These are phyloP conservation scores for Colletotrichum spaethianum DNA, from an alignment of 2,329 filamentous ascomycete genomes.

Conservation along the genomic window DNA sequence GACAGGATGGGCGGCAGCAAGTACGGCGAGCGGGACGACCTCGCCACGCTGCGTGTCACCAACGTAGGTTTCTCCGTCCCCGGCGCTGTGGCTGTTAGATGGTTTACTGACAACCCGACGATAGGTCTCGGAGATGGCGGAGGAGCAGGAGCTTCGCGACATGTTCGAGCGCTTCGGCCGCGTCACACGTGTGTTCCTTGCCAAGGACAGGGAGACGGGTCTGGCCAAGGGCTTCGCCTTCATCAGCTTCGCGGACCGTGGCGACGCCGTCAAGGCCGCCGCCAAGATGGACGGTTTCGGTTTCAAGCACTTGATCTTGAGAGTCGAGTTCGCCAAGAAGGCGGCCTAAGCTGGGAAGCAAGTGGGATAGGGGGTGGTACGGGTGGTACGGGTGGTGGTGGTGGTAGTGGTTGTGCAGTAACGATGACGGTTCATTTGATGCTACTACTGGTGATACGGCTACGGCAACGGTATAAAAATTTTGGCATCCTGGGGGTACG, in stretches of 20 bases:
- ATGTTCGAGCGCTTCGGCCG: constrained; percentile 98
- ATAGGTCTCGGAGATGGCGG: constrained; percentile 95
- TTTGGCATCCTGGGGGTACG: constrained; percentile 40
- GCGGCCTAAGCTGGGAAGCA: constrained; percentile 53
- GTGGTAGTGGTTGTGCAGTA: constrained; percentile 7
- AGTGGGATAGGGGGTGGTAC: background rate
- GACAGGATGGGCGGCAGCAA: constrained; percentile 89
- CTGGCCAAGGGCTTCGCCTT: constrained; percentile 99
- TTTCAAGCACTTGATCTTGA: constrained; percentile 88
- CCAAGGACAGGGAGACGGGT: constrained; percentile 97
- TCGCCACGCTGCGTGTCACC: constrained; percentile 96
- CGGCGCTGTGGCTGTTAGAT: constrained; percentile 17
- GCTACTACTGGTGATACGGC: constrained; percentile 40
- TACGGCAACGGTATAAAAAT: constrained; percentile 40
- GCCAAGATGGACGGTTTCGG: constrained; percentile 98
- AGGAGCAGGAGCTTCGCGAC: constrained; percentile 94
- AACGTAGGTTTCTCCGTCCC: constrained; percentile 78
- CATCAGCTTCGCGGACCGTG: constrained; percentile 93
- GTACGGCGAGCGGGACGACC: constrained; percentile 92
- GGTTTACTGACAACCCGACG: constrained; percentile 45
- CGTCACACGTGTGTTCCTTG: constrained; percentile 96
- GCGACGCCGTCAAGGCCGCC: constrained; percentile 92
- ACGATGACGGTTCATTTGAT: constrained; percentile 36
- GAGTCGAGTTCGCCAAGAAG: constrained; percentile 91
- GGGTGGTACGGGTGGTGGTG: background rate